Conservation (phyloP, 2,329 filamentous ascomycete species). For the Ceratocystis destructans region DNA sequence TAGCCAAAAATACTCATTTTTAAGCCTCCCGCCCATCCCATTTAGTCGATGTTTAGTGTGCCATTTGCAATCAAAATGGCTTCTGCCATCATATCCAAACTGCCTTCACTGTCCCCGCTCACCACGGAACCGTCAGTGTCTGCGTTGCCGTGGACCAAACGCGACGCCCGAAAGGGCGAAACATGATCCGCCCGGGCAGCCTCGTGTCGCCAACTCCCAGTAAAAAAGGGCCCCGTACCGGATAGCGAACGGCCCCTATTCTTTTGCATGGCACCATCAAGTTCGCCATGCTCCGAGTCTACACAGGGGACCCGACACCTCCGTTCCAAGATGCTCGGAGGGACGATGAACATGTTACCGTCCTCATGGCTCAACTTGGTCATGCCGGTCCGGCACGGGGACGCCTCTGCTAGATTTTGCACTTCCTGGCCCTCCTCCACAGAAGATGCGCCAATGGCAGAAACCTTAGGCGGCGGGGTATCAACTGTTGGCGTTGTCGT, state of each 20-base stretch:
- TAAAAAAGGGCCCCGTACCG: slow-evolving; percentile 16
- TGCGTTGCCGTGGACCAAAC: slow-evolving; percentile 9
- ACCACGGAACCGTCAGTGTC: not conserved
- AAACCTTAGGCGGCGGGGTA: not conserved
- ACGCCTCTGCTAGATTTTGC: slow-evolving; percentile 2
- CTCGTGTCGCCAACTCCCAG: slow-evolving; percentile 18
- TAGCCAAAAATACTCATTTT: not conserved
- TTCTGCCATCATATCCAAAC: slow-evolving; percentile 13
- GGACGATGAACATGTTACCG: slow-evolving; percentile 11
- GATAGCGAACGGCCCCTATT: slow-evolving; percentile 13
- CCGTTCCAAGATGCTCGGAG: slow-evolving; percentile 3
- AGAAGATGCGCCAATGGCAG: not conserved
- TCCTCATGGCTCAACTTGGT: slow-evolving; percentile 10
- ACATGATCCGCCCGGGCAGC: slow-evolving; percentile 11
- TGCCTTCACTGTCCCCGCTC: slow-evolving; percentile 12
- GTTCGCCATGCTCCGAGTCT: not conserved
- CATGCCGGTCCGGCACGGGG: slow-evolving; percentile 9
- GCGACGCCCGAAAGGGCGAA: slow-evolving; percentile 17
- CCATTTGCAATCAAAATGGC: slow-evolving; percentile 13
- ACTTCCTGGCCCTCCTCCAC: not conserved
- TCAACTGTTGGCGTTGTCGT: not conserved
- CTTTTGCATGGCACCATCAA: not conserved
- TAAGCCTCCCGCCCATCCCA: not conserved
- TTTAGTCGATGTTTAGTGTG: slow-evolving; percentile 6
- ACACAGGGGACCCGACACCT: slow-evolving; percentile 7